These are phyloP conservation scores for Anthracocystis panici-leucophaei DNA, from an alignment of 1,284 basidiomycete species.

Conservation along the genomic window DNA sequence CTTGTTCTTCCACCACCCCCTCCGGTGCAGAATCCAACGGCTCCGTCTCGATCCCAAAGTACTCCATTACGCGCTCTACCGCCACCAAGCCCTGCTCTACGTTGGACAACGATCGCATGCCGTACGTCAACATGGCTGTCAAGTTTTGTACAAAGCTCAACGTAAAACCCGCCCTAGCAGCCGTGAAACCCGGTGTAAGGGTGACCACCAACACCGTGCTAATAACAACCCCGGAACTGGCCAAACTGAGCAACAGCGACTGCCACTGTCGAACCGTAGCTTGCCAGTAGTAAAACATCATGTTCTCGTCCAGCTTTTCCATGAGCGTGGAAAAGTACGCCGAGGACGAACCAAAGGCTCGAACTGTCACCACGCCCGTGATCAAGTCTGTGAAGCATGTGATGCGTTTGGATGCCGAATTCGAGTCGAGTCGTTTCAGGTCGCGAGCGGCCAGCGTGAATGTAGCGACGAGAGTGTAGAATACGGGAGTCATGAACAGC, in stretches of 20 bases:
- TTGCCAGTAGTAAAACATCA: slow-evolving; percentile 87
- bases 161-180: slow-evolving; percentile 56
- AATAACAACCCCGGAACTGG: slow-evolving; percentile 60
- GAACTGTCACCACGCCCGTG: slow-evolving; percentile 86
- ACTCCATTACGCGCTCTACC: slow-evolving; percentile 68
- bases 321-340: slow-evolving; percentile 74
- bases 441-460: slow-evolving; percentile 91
- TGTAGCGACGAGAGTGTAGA: slow-evolving; percentile 71
- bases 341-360: slow-evolving; percentile 75
- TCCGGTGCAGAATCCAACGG: slow-evolving; percentile 51
- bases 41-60: slow-evolving; percentile 51
- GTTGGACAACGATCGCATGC: slow-evolving; percentile 67
- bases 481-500: slow-evolving; percentile 69
- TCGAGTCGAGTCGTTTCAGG: slow-evolving; percentile 82
- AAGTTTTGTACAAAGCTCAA: slow-evolving; percentile 60
- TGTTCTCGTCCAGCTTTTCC: slow-evolving; percentile 83
- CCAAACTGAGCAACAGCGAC: slow-evolving; percentile 75
- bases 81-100: slow-evolving; percentile 69
- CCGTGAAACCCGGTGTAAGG: slow-evolving; percentile 26
- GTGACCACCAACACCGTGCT: slow-evolving; percentile 57
- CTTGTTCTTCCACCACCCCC: slow-evolving; percentile 21
- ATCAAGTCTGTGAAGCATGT: slow-evolving; percentile 87
- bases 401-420: slow-evolving; percentile 79
- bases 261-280: slow-evolving; percentile 86
- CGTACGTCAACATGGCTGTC: slow-evolving; percentile 53